Conservation (phyloP, 179 eudicot species). For the Heliamphora pulchella region DNA sequence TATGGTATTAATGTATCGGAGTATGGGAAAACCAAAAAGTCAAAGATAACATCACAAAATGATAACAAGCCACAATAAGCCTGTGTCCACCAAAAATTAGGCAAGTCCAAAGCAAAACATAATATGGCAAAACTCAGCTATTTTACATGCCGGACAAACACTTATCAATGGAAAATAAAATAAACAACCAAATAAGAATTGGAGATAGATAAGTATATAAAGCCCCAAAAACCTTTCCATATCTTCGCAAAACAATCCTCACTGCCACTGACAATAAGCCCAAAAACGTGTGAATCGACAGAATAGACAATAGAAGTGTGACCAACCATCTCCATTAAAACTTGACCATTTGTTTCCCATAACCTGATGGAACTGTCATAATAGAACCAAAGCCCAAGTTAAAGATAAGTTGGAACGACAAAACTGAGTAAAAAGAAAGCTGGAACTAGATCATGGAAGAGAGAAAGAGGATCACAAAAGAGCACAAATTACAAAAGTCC, state of each 20-base stretch:
- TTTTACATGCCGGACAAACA: background rate
- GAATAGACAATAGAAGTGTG: slow-evolving; percentile 92
- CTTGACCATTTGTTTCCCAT: slow-evolving; percentile 80
- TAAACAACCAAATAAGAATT: background rate
- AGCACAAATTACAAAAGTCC: background rate
- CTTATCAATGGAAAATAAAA: background rate
- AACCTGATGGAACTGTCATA: slow-evolving; percentile 73
- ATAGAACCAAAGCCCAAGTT: slow-evolving; percentile 12
- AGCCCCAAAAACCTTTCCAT: slow-evolving; percentile 69
- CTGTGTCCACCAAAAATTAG: background rate
- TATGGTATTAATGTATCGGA: background rate
- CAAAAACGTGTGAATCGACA: slow-evolving; percentile 78
- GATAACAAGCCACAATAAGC: background rate
- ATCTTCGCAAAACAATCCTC: slow-evolving; percentile 87
- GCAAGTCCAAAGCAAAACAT: background rate
- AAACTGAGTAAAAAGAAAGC: background rate
- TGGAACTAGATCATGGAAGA: slow-evolving; percentile 1
- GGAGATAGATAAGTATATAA: background rate
- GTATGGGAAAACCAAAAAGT: background rate
- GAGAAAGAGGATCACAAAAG: background rate
- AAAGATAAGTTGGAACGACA: background rate
- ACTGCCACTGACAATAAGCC: slow-evolving; percentile 85
- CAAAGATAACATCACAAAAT: background rate
- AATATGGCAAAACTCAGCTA: slow-evolving; percentile 3
- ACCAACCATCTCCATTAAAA: slow-evolving; percentile 96